Percentiles rank a stretch among this genome's conserved stretches.
Conservation (phyloP, 208 protist genomes). For the Leishmania braziliensis region DNA sequence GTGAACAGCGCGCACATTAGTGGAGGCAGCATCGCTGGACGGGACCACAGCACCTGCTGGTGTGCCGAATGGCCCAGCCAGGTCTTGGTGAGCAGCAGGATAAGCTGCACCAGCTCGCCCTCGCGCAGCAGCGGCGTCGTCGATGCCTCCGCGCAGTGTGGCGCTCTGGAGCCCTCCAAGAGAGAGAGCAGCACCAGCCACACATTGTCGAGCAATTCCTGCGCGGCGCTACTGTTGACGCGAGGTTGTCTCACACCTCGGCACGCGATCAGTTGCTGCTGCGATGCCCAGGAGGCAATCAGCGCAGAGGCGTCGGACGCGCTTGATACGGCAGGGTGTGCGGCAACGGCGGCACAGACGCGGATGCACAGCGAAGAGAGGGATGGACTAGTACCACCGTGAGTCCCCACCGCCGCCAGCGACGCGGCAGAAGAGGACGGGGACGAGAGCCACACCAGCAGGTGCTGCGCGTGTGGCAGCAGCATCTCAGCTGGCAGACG, state of each 20-base stretch:
- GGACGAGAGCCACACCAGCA: conserved; percentile 25
- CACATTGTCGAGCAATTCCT: conserved; percentile 30
- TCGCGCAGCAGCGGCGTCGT: conserved; percentile 13
- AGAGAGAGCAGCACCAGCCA: conserved; percentile 34
- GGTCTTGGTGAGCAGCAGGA: conserved; percentile 26
- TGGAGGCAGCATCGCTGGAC: conserved; percentile 47
- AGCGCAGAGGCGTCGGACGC: not conserved
- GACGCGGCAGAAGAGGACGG: not conserved
- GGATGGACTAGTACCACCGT: not conserved
- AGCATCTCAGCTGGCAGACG: conserved; percentile 23
- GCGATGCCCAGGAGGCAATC: not conserved
- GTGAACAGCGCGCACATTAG: conserved; percentile 53
- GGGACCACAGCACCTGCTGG: conserved; percentile 57
- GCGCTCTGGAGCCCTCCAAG: not conserved
- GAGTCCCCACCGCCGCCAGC: not conserved
- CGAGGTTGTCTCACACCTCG: not conserved
- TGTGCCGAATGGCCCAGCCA: conserved; percentile 15
- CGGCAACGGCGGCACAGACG: conserved; percentile 26
- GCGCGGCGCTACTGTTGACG: not conserved
- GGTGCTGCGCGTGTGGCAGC: conserved; percentile 27
- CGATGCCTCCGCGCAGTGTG: not conserved
- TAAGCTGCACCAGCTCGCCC: conserved; percentile 20
- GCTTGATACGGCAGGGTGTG: conserved; percentile 12
- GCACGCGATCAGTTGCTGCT: not conserved
- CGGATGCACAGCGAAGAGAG: conserved; percentile 10